A percentile compares a stretch with the other conserved stretches of the same genome.
Evolutionary conservation across 179 eudicot species (phyloP).

Genomic region (Heliamphora pulchella): DNA sequence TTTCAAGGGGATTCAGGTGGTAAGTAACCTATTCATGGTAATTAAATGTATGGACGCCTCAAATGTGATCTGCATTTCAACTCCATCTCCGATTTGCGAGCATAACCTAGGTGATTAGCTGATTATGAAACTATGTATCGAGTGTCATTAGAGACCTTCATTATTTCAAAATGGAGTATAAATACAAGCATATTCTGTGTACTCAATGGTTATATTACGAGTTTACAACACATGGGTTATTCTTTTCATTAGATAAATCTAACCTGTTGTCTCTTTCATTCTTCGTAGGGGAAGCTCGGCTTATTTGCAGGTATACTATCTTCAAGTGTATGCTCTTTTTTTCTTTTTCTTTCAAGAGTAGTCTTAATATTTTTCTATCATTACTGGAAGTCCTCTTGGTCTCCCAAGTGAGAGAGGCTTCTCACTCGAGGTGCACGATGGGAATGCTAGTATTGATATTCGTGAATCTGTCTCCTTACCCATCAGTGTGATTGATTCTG

Average conservation of each 20-base stretch:
- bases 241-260: background rate
- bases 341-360: background rate
- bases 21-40: conserved; percentile 27
- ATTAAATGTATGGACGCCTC: background rate
- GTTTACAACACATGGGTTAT: background rate
- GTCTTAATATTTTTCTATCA: background rate
- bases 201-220: too few relatives aligned
- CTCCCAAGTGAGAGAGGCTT: conserved; percentile 40
- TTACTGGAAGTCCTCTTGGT: conserved; percentile 42
- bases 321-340: background rate
- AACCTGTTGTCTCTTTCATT: conserved; percentile 6
- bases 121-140: background rate
- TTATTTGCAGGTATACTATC: conserved; percentile 58
- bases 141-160: background rate
- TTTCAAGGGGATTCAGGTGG: conserved; percentile 62
- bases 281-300: conserved; percentile 57
- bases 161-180: background rate
- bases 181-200: too few relatives aligned
- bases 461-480: conserved; percentile 46
- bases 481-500: conserved; percentile 46
- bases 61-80: background rate
- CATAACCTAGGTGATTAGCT: background rate
- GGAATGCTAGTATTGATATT: conserved; percentile 29
- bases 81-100: background rate
- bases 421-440: conserved; percentile 24